A percentile compares a stretch with the other conserved stretches of the same genome.
These are phyloP conservation scores for Zygosaccharomyces sapae DNA, from an alignment of 1,139 yeast genomes.

Conservation along the genomic window DNA sequence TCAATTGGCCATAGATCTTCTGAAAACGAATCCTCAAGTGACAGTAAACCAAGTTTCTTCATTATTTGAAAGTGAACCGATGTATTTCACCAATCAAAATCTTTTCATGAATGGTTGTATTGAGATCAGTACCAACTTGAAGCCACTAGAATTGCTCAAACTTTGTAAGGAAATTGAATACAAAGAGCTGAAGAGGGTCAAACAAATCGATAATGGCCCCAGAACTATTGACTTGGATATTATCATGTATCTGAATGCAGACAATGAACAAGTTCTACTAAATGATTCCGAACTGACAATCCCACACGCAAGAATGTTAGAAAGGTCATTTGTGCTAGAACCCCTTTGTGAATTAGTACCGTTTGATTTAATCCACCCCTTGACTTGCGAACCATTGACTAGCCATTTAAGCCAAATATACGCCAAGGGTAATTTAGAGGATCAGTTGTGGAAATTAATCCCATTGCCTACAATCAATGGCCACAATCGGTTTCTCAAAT, in stretches of 20 bases:
- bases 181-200: conserved; percentile 62
- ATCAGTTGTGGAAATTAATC: conserved; percentile 27
- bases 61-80: conserved; percentile 83
- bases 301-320: conserved; percentile 87
- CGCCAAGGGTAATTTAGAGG: conserved; percentile 31
- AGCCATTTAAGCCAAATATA: conserved; percentile 62
- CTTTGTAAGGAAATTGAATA: conserved; percentile 75
- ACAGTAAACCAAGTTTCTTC: conserved; percentile 63
- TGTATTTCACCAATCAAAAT: conserved; percentile 80
- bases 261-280: conserved; percentile 29
- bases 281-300: conserved; percentile 59
- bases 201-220: conserved; percentile 85
- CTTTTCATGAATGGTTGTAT: conserved; percentile 82
- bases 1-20: conserved; percentile 48
- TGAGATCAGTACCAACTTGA: conserved; percentile 50
- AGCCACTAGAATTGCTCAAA: conserved; percentile 61
- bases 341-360: conserved; percentile 80
- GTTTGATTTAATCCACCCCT: conserved; percentile 66
- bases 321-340: conserved; percentile 81
- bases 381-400: conserved; percentile 75
- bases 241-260: conserved; percentile 46
- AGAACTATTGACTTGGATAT: conserved; percentile 87
- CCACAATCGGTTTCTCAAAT: conserved; percentile 21
- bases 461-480: conserved; percentile 21
- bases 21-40: conserved; percentile 42